Evolutionary conservation across 2,329 filamentous ascomycete genomes (phyloP).

Genomic region (Hysterium pulicare): DNA sequence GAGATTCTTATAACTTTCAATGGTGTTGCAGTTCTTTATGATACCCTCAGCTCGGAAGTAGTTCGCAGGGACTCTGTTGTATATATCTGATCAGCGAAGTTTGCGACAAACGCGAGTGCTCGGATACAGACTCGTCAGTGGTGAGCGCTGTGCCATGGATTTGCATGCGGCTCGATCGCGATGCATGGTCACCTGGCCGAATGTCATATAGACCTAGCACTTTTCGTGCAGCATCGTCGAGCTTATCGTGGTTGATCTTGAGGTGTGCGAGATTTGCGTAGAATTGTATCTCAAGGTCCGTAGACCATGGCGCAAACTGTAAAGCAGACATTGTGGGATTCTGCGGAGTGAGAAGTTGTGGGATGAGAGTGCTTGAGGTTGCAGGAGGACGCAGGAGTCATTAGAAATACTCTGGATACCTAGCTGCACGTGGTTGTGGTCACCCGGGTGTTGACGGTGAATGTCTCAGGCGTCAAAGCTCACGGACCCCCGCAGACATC

Average conservation of each 20-base stretch:
- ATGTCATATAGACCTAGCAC: slow-evolving; percentile 88
- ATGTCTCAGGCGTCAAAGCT: slow-evolving; percentile 9
- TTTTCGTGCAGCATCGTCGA: slow-evolving; percentile 86
- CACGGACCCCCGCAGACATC: slow-evolving; percentile 1
- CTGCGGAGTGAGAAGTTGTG: slow-evolving; percentile 4
- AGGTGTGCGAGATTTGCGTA: slow-evolving; percentile 87
- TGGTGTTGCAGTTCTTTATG: slow-evolving; percentile 93
- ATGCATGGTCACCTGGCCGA: slow-evolving; percentile 65
- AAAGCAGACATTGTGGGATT: slow-evolving; percentile 42
- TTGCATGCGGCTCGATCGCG: slow-evolving; percentile 83
- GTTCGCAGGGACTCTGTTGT: slow-evolving; percentile 27
- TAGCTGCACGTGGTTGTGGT: slow-evolving; percentile 20
- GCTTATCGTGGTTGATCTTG: slow-evolving; percentile 96
- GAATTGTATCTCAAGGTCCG: slow-evolving; percentile 93
- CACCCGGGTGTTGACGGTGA: slow-evolving; percentile 20
- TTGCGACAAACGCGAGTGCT: neutral
- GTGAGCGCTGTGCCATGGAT: slow-evolving; percentile 83
- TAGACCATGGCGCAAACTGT: slow-evolving; percentile 85
- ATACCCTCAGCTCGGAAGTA: slow-evolving; percentile 84
- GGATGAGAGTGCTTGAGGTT: slow-evolving; percentile 3
- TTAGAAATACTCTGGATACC: slow-evolving; percentile 6
- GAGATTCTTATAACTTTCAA: slow-evolving; percentile 84
- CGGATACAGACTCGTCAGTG: slow-evolving; percentile 67
- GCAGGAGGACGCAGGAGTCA: slow-evolving; percentile 19
- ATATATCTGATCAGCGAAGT: slow-evolving; percentile 10